These are phyloP conservation scores for Dichotomopilus funicola DNA, from an alignment of 2,329 filamentous ascomycete genomes.

Conservation along the genomic window DNA sequence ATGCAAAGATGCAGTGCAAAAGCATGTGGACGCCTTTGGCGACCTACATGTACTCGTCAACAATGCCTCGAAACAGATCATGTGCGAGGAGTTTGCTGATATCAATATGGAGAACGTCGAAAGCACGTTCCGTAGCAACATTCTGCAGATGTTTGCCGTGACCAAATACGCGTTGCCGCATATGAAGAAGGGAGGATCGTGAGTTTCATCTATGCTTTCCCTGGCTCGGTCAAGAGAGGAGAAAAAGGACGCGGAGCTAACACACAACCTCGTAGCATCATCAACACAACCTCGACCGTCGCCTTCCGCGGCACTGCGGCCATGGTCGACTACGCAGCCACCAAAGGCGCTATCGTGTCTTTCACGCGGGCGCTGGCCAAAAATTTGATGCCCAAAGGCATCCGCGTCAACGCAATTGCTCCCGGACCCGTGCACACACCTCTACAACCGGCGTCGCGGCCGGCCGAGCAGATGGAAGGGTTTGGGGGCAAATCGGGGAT, in stretches of 20 bases:
- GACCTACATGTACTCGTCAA: constrained; percentile 49
- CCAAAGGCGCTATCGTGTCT: constrained; percentile 51
- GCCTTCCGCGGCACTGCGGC: constrained; percentile 44
- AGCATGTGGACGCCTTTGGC: constrained; percentile 45
- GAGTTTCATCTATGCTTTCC: not conserved
- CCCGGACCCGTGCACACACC: constrained; percentile 40
- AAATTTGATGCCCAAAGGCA: constrained; percentile 49
- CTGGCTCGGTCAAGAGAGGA: too few relatives aligned
- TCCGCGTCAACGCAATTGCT: constrained; percentile 45
- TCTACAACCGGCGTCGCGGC: constrained; percentile 37
- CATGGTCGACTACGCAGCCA: constrained; percentile 51
- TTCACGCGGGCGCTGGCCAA: constrained; percentile 49
- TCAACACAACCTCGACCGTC: constrained; percentile 50
- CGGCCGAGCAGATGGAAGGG: constrained; percentile 39
- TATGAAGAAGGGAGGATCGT: constrained; percentile 44
- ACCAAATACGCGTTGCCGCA: constrained; percentile 51
- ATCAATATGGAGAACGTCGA: constrained; percentile 50
- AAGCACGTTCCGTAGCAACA: constrained; percentile 50
- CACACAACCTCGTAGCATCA: constrained; percentile 32
- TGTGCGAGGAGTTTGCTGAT: constrained; percentile 45
- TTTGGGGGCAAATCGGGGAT: constrained; percentile 35
- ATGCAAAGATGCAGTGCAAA: constrained; percentile 45
- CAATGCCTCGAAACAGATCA: constrained; percentile 52
- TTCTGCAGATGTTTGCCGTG: constrained; percentile 53
- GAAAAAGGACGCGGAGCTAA: not conserved